These are phyloP conservation scores for Sordariomycetes sp. DNA, from an alignment of 2,329 filamentous ascomycete genomes.

Conservation along the genomic window DNA sequence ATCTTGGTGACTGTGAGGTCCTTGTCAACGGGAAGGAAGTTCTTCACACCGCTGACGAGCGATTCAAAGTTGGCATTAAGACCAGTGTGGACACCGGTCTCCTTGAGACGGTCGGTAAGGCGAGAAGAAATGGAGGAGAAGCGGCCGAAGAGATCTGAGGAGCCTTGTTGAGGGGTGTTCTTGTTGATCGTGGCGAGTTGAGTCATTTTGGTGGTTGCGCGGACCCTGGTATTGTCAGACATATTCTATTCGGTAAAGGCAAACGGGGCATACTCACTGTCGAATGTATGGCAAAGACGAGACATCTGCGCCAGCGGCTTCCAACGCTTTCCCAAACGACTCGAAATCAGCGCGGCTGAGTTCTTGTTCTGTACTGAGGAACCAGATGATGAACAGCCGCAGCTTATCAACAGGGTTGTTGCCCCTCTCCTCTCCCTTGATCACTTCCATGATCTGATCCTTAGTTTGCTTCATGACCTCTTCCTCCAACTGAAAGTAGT, in stretches of 20 bases:
- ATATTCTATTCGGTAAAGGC: not conserved
- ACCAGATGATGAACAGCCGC: conserved; percentile 94
- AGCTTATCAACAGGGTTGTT: conserved; percentile 82
- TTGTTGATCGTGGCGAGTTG: conserved; percentile 89
- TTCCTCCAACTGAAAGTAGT: conserved; percentile 93
- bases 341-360: conserved; percentile 74
- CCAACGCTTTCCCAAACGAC: conserved; percentile 77
- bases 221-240: conserved; percentile 46
- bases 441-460: conserved; percentile 75
- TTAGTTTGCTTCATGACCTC: conserved; percentile 87
- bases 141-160: conserved; percentile 80
- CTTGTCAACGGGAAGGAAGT: conserved; percentile 91
- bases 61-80: conserved; percentile 79
- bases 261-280: conserved; percentile 47
- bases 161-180: conserved; percentile 50
- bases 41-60: conserved; percentile 92
- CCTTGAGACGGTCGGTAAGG: conserved; percentile 88
- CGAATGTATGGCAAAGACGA: conserved; percentile 77
- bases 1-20: conserved; percentile 97
- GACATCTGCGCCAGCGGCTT: conserved; percentile 64
- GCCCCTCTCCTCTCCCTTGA: conserved; percentile 75
- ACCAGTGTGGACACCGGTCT: conserved; percentile 66
- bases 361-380: conserved; percentile 85
- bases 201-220: conserved; percentile 94
- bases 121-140: conserved; percentile 89